phyloP scores from a whole-genome alignment of 1,139 yeast genomes.

The Geotrichum histeridarum region DNA sequence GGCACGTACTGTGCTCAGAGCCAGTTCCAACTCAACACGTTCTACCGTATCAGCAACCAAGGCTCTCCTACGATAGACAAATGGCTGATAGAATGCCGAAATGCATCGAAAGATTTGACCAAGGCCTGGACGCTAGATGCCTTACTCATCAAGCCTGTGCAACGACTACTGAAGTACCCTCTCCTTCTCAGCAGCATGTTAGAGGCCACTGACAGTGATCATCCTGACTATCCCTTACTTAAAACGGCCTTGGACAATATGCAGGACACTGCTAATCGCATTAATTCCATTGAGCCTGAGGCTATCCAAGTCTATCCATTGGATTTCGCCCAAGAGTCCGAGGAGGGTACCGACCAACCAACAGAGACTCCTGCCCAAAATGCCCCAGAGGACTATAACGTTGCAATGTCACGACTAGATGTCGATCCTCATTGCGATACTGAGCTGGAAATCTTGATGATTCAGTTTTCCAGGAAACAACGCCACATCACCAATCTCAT shows the following conservation, averaged over 20 bases:
- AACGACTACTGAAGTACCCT: conserved; percentile 42
- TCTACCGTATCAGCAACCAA: conserved; percentile 26
- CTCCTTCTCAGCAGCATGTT: conserved; percentile 34
- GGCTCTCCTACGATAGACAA: conserved; percentile 32
- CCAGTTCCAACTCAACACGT: conserved; percentile 33
- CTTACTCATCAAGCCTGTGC: conserved; percentile 43
- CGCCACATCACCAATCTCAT: conserved; percentile 24
- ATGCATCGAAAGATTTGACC: conserved; percentile 30
- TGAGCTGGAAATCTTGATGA: conserved; percentile 23
- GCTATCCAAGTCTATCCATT: neutral
- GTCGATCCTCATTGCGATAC: conserved; percentile 26
- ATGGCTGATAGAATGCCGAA: conserved; percentile 35
- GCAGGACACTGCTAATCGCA: conserved; percentile 31
- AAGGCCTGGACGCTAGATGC: conserved; percentile 43
- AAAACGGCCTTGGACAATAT: conserved; percentile 30
- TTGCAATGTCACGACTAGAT: conserved; percentile 20
- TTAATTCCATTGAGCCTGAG: conserved; percentile 26
- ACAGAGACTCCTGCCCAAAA: neutral
- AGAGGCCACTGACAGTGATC: conserved; percentile 30
- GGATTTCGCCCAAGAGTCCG: neutral
- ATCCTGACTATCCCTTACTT: conserved; percentile 34
- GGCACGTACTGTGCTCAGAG: conserved; percentile 34
- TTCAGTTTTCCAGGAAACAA: conserved; percentile 24
- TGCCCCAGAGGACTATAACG: conserved; percentile 14
- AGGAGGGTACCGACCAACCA: neutral